phyloP scores from a whole-genome alignment of 306 rosid genomes.

The Cicer judaicum region DNA sequence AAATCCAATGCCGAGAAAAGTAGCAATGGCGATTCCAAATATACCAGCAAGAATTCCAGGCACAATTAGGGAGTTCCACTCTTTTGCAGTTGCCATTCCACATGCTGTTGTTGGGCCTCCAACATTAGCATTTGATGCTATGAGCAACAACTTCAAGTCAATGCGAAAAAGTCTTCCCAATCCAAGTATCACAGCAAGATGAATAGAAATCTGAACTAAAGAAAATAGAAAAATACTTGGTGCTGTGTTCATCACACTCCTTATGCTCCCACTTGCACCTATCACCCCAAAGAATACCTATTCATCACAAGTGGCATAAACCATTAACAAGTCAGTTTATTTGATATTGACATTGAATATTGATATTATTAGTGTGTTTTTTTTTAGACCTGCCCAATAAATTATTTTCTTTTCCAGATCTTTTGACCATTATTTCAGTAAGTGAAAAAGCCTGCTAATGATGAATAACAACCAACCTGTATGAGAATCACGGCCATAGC shows the following conservation, averaged over 20 bases:
- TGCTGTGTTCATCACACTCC: constrained; percentile 67
- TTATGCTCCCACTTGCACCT: constrained; percentile 74
- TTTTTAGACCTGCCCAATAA: neutral
- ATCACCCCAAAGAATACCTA: constrained; percentile 72
- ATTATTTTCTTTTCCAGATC: neutral
- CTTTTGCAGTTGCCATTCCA: constrained; percentile 75
- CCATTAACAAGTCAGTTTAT: neutral
- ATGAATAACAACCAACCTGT: constrained; percentile 57
- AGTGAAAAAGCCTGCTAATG: constrained; percentile 6
- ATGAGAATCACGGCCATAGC: constrained; percentile 67
- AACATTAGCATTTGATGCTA: constrained; percentile 58
- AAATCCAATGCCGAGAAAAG: constrained; percentile 77
- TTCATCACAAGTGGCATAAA: constrained; percentile 29
- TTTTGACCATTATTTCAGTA: neutral
- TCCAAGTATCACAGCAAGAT: constrained; percentile 63
- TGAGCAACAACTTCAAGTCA: constrained; percentile 58
- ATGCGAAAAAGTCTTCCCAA: constrained; percentile 61
- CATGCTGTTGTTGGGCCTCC: constrained; percentile 83
- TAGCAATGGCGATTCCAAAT: constrained; percentile 70
- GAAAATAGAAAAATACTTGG: constrained; percentile 67
- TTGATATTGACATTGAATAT: neutral
- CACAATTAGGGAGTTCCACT: constrained; percentile 72
- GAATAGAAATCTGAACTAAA: constrained; percentile 60
- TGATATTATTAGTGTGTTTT: neutral
- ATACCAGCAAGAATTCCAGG: constrained; percentile 85